Percentiles rank a stretch among this genome's conserved stretches.
Conservation (phyloP, 116 monocot species). For the Papilionanthe hybrid region DNA sequence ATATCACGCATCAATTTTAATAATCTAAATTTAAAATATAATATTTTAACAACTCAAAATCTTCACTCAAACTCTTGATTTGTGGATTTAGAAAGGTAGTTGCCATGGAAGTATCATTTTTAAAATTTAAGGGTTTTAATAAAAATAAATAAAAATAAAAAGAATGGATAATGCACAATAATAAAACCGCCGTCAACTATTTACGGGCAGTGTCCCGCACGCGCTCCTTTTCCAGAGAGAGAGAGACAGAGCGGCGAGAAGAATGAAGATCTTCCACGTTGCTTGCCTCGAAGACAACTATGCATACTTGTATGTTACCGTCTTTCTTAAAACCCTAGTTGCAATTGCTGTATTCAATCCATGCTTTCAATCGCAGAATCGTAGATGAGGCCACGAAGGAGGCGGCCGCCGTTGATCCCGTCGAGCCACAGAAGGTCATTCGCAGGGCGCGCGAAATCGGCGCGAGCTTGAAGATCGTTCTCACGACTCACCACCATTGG, state of each 20-base stretch:
- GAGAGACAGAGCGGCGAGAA: not conserved
- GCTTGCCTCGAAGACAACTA: conserved; percentile 91
- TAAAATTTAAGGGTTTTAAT: too few species aligned
- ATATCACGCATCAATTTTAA: too few species aligned
- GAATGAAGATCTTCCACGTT: conserved; percentile 72
- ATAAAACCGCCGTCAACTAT: not conserved
- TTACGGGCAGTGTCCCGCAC: too few species aligned
- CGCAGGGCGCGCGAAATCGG: conserved; percentile 48
- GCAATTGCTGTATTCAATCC: not conserved
- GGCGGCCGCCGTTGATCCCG: conserved; percentile 90
- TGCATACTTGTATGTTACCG: conserved; percentile 80
- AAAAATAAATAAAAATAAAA: too few species aligned
- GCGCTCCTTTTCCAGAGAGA: not conserved
- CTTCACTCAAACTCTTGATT: too few species aligned
- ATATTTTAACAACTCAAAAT: too few species aligned
- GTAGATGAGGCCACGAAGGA: conserved; percentile 56
- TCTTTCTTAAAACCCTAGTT: not conserved
- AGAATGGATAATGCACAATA: too few species aligned
- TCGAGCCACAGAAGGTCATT: conserved; percentile 86
- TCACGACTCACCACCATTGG: conserved; percentile 98
- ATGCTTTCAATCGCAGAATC: conserved; percentile 29
- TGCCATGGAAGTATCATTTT: too few species aligned
- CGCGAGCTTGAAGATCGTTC: conserved; percentile 66
- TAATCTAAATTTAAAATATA: too few species aligned
- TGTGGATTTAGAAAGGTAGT: too few species aligned